phyloP scores from a whole-genome alignment of 768 basidiomycete genomes.

The Phylloporus sp. region DNA sequence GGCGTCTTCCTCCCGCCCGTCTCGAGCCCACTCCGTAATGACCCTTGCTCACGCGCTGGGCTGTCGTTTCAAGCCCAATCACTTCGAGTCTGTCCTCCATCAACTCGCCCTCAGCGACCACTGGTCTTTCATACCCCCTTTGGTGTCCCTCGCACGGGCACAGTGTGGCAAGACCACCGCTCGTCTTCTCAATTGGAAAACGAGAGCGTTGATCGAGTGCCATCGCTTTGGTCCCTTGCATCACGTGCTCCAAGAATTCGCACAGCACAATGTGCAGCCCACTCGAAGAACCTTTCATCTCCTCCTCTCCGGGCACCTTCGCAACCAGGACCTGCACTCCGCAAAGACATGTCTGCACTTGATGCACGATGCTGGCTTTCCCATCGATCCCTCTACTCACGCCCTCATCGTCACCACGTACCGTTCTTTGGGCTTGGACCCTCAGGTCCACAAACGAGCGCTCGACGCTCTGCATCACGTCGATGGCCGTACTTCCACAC shows the following conservation, averaged over 20 bases:
- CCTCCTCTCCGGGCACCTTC: conserved; percentile 60
- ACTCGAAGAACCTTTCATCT: conserved; percentile 64
- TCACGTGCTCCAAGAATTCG: conserved; percentile 48
- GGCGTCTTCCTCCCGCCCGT: conserved; percentile 33
- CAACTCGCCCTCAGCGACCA: conserved; percentile 41
- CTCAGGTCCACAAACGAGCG: conserved; percentile 47
- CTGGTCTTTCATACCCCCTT: conserved; percentile 48
- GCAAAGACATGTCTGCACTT: conserved; percentile 48
- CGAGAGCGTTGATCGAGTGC: conserved; percentile 54
- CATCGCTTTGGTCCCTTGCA: conserved; percentile 44
- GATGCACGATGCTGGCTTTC: conserved; percentile 57
- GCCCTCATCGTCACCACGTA: conserved; percentile 55
- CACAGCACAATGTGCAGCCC: conserved; percentile 40
- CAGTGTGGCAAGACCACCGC: conserved; percentile 46
- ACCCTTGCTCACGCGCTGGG: conserved; percentile 46
- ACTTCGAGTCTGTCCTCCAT: conserved; percentile 54
- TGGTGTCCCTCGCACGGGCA: conserved; percentile 45
- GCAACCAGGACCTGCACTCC: conserved; percentile 56
- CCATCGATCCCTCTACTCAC: conserved; percentile 53
- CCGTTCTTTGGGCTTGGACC: conserved; percentile 54
- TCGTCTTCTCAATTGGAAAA: conserved; percentile 67
- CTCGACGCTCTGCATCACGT: conserved; percentile 43
- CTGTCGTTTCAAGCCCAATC: conserved; percentile 43
- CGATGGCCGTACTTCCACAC: conserved; percentile 38
- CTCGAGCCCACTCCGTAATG: conserved; percentile 42